Evolutionary conservation across 140 eudicot species (phyloP), one percentile per base, ranked within the genome.

Genomic region (Stevia rebaudiana): DNA sequence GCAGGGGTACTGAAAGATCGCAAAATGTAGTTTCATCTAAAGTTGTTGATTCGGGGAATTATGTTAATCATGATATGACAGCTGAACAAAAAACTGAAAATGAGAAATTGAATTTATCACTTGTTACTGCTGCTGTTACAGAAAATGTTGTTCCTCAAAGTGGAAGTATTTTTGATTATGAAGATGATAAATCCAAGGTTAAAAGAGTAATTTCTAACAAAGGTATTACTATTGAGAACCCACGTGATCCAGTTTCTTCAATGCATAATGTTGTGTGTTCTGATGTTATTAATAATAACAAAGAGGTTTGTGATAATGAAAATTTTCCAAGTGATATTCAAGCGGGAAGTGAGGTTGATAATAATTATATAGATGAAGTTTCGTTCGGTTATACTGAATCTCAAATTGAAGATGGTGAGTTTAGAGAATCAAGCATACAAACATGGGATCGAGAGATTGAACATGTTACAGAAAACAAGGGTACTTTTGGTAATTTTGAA

Each of bases 401-500:
- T 8, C 81, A 65, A 10, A 75, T 49, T 16, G 81, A 79, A 75
- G 81, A 75, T 54, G 81, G 84, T 17, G 84, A 79, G 55, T 44
- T 71, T 10, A 59, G 78, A 33, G 84, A 79, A 60, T 48, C 72
- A 22, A 70, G 42, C 59, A 69, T 58, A 31, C 72, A 55, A 15
- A 18, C 75, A 9, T 70, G 81, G 81, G 48, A 74, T 50, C 48
- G 53, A 51, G 72, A 79, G 53, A 46, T 19, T 13, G 80, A 64
- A 43, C 39, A 41, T 58, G 70, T 3, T 50, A 28, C n/a, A 19
- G 30, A 59, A 1, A 50, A 50, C 33, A 23, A 1, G 9, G 67
- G 9, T 68, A 35, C 37, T 36, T 46, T 13, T 17, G n/a, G 12
- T 57, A 12, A 36, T 61, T 62, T 8, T 31, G 61, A 58, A 36